Evolutionary conservation across 495 filamentous ascomycete genomes (phyloP).

Genomic region (Chaetomium fimeti): DNA sequence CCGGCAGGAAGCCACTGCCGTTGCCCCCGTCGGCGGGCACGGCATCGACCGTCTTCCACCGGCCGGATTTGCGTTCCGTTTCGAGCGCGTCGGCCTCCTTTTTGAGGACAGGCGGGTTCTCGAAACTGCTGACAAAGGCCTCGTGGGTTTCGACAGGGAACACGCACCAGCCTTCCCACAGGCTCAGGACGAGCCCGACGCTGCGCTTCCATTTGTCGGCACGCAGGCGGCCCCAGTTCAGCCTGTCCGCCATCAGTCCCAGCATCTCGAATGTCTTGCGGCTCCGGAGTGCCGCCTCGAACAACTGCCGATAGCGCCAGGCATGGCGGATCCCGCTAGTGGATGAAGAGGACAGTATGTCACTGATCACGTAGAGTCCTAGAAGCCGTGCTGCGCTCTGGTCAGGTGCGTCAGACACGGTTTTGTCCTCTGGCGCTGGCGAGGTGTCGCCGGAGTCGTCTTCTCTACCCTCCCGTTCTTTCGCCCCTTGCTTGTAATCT

Average conservation of each 20-base stretch:
- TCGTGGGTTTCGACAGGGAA: conserved; percentile 76
- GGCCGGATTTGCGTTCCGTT: conserved; percentile 55
- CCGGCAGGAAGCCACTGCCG: conserved; percentile 38
- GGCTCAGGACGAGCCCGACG: conserved; percentile 65
- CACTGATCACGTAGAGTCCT: conserved; percentile 80
- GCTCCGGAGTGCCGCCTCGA: conserved; percentile 70
- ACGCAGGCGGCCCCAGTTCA: conserved; percentile 78
- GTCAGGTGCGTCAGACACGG: conserved; percentile 50
- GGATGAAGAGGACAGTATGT: conserved; percentile 82
- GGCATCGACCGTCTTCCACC: conserved; percentile 71
- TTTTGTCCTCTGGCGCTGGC: conserved; percentile 41
- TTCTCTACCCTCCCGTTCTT: conserved; percentile 42
- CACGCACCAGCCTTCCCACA: conserved; percentile 90
- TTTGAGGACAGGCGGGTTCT: conserved; percentile 64
- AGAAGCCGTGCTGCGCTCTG: conserved; percentile 72
- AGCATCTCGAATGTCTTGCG: conserved; percentile 77
- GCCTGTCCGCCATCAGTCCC: conserved; percentile 70
- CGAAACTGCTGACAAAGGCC: conserved; percentile 69
- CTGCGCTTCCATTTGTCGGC: conserved; percentile 90
- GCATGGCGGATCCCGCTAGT: conserved; percentile 81
- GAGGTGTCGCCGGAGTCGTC: conserved; percentile 37
- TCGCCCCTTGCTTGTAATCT: conserved; percentile 41
- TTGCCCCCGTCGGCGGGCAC: conserved; percentile 42
- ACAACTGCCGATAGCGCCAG: conserved; percentile 86
- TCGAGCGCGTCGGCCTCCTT: conserved; percentile 49